Evolutionary conservation across 1,284 basidiomycete species (phyloP).

Genomic region (Takashimella tepidaria): DNA sequence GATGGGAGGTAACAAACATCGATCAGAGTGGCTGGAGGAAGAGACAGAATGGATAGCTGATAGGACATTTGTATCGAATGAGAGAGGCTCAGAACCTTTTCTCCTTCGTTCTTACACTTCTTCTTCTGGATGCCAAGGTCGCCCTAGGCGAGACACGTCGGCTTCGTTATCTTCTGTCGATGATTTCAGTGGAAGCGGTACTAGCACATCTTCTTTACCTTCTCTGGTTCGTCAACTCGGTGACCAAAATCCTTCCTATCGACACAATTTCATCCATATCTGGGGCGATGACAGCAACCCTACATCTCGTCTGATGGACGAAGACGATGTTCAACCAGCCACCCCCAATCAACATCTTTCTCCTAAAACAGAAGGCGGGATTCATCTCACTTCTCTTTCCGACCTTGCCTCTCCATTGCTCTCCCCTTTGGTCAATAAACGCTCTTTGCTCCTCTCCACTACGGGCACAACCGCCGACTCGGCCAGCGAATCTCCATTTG

Average conservation of each 20-base stretch:
- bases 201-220: conserved; percentile 30
- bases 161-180: conserved; percentile 29
- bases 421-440: not conserved
- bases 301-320: conserved; percentile 10
- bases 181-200: conserved; percentile 33
- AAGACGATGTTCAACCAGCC: conserved; percentile 13
- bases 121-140: not conserved
- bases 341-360: conserved; percentile 23
- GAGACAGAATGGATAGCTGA: not conserved
- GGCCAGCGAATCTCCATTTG: not conserved
- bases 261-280: conserved; percentile 22
- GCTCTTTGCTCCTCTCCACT: not conserved
- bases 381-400: not conserved
- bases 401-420: not conserved
- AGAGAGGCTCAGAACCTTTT: not conserved
- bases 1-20: not conserved
- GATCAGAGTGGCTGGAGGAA: not conserved
- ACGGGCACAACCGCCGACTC: not conserved
- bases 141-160: not conserved
- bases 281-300: conserved; percentile 22
- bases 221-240: conserved; percentile 26
- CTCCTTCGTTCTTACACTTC: not conserved
- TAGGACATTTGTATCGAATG: not conserved
- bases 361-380: not conserved
- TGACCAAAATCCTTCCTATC: conserved; percentile 15